Conservation (phyloP, 768 basidiomycete species). For the Rhizopogon rudus region DNA sequence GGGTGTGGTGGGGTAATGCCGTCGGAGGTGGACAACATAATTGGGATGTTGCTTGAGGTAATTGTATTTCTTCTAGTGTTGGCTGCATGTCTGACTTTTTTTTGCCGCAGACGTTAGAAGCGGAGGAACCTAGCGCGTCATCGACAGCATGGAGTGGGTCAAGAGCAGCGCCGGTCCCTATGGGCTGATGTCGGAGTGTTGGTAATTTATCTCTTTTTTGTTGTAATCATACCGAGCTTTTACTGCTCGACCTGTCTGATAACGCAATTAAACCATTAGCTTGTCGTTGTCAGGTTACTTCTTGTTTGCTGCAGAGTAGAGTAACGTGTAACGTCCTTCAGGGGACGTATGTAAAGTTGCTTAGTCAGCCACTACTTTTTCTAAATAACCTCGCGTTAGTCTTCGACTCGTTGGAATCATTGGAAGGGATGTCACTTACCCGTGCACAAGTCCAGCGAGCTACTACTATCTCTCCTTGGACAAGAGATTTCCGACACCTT, state of each 20-base stretch:
- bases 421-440: conserved; percentile 22
- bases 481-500: conserved; percentile 64
- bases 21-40: conserved; percentile 83
- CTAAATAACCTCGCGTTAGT: not conserved
- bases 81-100: conserved; percentile 3
- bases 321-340: not conserved
- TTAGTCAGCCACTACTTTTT: not conserved
- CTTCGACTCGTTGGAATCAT: not conserved
- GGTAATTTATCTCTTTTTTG: conserved; percentile 1
- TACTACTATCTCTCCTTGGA: conserved; percentile 51
- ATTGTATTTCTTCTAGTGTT: not conserved
- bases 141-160: conserved; percentile 35
- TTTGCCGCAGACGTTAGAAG: conserved; percentile 62
- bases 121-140: conserved; percentile 71
- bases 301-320: no score
- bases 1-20: conserved; percentile 86
- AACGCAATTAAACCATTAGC: no score
- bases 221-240: conserved; percentile 7
- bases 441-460: conserved; percentile 38
- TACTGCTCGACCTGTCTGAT: not conserved
- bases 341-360: not conserved
- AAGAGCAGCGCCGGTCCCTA: conserved; percentile 18
- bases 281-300: no score
- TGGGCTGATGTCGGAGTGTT: conserved; percentile 10
- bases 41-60: conserved; percentile 84